phyloP scores from a whole-genome alignment of 169 alveolate species.

The Perkinsus olseni region DNA sequence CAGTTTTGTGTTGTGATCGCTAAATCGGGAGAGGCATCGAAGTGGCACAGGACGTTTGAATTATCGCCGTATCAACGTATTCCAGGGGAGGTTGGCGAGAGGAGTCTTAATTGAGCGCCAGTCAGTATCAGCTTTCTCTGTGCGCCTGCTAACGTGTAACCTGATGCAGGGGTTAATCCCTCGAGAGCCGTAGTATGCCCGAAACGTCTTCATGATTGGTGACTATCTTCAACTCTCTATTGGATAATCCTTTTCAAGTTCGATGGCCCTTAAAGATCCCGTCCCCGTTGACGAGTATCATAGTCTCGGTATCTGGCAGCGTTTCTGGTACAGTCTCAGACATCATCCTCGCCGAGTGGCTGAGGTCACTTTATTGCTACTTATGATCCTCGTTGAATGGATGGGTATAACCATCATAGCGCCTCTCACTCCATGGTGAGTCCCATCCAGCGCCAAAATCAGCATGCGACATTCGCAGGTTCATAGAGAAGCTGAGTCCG shows the following conservation, averaged over 20 bases:
- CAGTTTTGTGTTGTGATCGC: too few relatives aligned
- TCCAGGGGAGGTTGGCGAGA: too few relatives aligned
- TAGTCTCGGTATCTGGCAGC: neutral
- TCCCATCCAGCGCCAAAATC: neutral
- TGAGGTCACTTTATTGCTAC: neutral
- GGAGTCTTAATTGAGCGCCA: too few relatives aligned
- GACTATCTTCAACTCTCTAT: neutral
- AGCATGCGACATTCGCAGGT: neutral
- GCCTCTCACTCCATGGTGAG: neutral
- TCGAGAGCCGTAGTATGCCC: too few relatives aligned
- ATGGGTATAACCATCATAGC: neutral
- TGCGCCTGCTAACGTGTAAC: too few relatives aligned
- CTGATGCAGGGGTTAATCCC: too few relatives aligned
- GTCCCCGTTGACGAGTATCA: neutral
- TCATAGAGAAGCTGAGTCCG: neutral
- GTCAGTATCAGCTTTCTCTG: too few relatives aligned
- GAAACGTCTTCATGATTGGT: neutral
- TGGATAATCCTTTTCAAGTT: neutral
- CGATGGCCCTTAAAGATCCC: neutral
- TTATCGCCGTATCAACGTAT: too few relatives aligned
- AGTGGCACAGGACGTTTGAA: too few relatives aligned
- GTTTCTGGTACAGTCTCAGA: neutral
- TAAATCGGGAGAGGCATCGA: too few relatives aligned
- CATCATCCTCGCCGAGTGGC: neutral
- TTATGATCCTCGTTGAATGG: neutral